Conservation (phyloP, 164 flowering plant genomes). For the Piper longum region DNA sequence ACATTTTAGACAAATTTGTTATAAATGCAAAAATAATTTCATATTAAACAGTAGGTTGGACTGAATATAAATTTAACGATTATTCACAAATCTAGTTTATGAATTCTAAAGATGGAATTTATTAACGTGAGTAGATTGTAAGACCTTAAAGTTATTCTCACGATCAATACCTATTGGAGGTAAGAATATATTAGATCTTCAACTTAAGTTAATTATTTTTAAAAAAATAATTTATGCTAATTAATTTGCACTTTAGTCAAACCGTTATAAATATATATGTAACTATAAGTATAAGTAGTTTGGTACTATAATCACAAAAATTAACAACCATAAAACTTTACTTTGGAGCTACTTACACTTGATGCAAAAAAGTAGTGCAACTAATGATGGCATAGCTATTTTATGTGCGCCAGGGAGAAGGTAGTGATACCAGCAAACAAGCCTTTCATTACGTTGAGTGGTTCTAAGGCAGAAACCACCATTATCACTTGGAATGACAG, state of each 20-base stretch:
- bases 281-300: neutral
- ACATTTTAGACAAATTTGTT: too few relatives aligned
- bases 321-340: neutral
- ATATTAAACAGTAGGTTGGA: too few relatives aligned
- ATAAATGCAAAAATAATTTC: too few relatives aligned
- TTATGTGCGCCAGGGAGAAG: constrained; percentile 32
- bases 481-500: constrained; percentile 38
- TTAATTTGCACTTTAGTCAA: neutral
- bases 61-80: too few relatives aligned
- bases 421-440: constrained; percentile 47
- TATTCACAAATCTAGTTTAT: too few relatives aligned
- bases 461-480: constrained; percentile 25
- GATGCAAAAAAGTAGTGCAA: neutral
- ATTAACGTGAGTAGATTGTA: too few relatives aligned
- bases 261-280: neutral
- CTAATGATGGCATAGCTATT: neutral
- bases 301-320: neutral
- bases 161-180: neutral
- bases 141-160: too few relatives aligned
- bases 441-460: constrained; percentile 68
- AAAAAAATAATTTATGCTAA: too few relatives aligned
- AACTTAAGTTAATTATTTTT: too few relatives aligned
- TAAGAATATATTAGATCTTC: too few relatives aligned
- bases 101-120: too few relatives aligned
- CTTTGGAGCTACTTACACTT: neutral